phyloP scores from a whole-genome alignment of 2,329 filamentous ascomycete species.

The Tympanopsis confertula region DNA sequence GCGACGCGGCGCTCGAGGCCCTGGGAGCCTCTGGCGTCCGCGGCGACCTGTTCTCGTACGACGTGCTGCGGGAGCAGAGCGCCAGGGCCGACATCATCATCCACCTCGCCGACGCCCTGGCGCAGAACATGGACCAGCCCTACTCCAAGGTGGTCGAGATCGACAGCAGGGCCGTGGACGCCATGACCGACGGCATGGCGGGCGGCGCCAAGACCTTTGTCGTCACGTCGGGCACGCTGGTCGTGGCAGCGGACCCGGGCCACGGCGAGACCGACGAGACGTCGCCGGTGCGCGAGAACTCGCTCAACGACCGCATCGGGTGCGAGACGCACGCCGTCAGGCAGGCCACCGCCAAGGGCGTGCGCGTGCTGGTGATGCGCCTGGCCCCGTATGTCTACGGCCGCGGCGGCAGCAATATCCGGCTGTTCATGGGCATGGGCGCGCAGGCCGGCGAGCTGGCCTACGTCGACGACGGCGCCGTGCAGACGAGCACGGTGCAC shows the following conservation, averaged over 20 bases:
- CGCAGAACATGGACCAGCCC: conserved; percentile 6
- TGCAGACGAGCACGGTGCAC: conserved; percentile 19
- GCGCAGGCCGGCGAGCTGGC: conserved; percentile 13
- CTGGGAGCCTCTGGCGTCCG: conserved; percentile 25
- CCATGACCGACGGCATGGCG: conserved; percentile 19
- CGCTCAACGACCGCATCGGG: conserved; percentile 12
- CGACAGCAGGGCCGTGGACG: conserved; percentile 22
- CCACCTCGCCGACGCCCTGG: conserved; percentile 23
- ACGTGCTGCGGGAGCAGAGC: conserved; percentile 22
- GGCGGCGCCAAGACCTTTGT: conserved; percentile 22
- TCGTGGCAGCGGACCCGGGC: conserved; percentile 8
- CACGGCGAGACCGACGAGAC: conserved; percentile 15
- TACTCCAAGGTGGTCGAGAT: conserved; percentile 13
- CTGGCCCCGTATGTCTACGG: conserved; percentile 32
- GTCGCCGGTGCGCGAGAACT: conserved; percentile 8
- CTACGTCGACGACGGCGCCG: conserved; percentile 16
- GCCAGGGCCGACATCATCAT: conserved; percentile 28
- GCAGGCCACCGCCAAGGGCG: conserved; percentile 12
- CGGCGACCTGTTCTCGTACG: conserved; percentile 23
- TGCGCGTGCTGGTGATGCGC: conserved; percentile 22
- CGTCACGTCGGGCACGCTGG: conserved; percentile 18
- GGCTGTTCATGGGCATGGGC: conserved; percentile 17
- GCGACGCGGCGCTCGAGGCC: conserved; percentile 19
- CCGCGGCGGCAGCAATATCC: conserved; percentile 21
- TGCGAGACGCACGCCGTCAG: conserved; percentile 17